Evolutionary conservation across 129 eudicot genomes (phyloP).

Genomic region (Apium graveolens): DNA sequence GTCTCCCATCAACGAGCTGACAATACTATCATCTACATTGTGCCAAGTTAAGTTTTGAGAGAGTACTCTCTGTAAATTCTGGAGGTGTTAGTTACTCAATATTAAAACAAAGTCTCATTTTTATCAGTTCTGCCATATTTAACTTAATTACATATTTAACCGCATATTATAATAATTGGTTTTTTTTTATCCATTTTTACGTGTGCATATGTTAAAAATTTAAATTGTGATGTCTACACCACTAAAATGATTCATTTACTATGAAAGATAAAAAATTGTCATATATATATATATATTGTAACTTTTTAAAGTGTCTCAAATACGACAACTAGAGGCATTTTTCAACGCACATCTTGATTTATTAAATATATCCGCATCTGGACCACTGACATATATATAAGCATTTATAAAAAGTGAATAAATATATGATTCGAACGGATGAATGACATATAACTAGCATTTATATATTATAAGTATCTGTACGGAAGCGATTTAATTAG

Average conservation of each 20-base stretch:
- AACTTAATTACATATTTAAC: too few species aligned
- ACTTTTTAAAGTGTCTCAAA: too few species aligned
- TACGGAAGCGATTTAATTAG: neutral
- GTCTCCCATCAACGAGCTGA: conserved; percentile 11
- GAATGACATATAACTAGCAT: neutral
- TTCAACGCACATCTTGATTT: neutral
- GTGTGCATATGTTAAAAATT: too few species aligned
- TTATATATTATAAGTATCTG: neutral
- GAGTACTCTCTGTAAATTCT: neutral
- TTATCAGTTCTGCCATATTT: too few species aligned
- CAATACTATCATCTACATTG: neutral
- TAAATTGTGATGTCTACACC: neutral
- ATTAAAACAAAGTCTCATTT: too few species aligned
- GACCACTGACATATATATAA: neutral
- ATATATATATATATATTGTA: too few species aligned
- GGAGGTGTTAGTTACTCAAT: neutral
- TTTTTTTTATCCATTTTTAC: too few species aligned
- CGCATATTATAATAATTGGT: too few species aligned
- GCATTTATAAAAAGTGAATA: neutral
- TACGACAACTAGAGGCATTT: too few species aligned
- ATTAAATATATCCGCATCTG: neutral
- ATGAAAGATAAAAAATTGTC: too few species aligned
- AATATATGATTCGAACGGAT: neutral
- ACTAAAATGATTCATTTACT: too few species aligned
- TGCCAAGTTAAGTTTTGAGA: neutral